Conservation (phyloP, 441 rosid species). For the Pelargonium fulgidum region DNA sequence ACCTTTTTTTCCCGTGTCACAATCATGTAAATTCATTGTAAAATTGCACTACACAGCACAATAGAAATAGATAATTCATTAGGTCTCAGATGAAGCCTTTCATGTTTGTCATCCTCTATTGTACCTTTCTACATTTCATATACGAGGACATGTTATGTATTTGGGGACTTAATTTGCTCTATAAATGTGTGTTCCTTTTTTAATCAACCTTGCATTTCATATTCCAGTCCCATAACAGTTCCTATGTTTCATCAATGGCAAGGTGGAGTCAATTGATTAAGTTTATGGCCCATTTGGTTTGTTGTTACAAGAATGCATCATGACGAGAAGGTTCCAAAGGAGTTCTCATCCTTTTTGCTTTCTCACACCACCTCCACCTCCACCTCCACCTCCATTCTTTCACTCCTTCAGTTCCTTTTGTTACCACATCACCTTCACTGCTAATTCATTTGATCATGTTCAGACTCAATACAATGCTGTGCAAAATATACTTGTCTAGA, state of each 20-base stretch:
- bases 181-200: neutral
- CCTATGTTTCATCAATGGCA: too few species aligned
- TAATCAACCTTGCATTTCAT: neutral
- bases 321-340: too few species aligned
- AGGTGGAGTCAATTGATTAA: too few species aligned
- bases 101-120: neutral
- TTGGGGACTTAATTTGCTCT: neutral
- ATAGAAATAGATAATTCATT: neutral
- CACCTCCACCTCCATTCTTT: neutral
- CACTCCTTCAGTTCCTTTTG: neutral
- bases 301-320: too few species aligned
- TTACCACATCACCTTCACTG: neutral
- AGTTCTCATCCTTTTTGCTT: neutral
- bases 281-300: too few species aligned
- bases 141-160: neutral
- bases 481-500: too few species aligned
- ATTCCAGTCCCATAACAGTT: neutral
- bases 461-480: too few species aligned
- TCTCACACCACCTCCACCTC: too few species aligned
- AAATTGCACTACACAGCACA: neutral
- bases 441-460: neutral
- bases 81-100: neutral
- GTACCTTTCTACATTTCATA: slow-evolving; percentile 1
- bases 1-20: neutral
- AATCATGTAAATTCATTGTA: neutral